Percentiles rank a stretch among this genome's conserved stretches.
These are phyloP conservation scores for Hirschfeldia incana DNA, from an alignment of 345 rosid species.

Conservation along the genomic window DNA sequence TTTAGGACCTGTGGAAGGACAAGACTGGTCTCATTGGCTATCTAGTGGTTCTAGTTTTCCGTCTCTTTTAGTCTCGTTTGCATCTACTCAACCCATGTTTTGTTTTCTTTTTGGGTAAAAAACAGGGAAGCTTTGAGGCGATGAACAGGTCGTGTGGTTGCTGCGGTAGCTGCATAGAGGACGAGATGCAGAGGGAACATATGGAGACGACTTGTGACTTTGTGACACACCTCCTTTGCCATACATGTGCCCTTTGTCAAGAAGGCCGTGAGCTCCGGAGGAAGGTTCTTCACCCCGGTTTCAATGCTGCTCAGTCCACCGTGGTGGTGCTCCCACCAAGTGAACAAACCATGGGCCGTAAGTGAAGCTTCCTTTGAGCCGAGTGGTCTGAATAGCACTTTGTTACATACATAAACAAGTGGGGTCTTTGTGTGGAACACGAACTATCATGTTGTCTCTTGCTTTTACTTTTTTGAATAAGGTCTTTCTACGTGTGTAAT, in stretches of 20 bases:
- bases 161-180: constrained; percentile 72
- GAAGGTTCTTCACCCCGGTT: constrained; percentile 81
- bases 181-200: constrained; percentile 71
- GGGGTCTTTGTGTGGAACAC: constrained; percentile 7
- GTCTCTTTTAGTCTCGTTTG: too few relatives aligned
- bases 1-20: too few relatives aligned
- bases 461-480: constrained; percentile 8
- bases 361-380: constrained; percentile 29
- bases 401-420: constrained; percentile 8
- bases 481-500: not conserved
- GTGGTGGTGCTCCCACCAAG: constrained; percentile 72
- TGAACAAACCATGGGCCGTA: constrained; percentile 77
- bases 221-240: constrained; percentile 77
- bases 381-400: constrained; percentile 27
- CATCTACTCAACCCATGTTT: not conserved
- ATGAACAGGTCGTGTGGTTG: constrained; percentile 82
- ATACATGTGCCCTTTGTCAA: constrained; percentile 88
- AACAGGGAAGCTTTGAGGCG: constrained; percentile 84
- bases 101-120: not conserved
- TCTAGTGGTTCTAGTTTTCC: too few relatives aligned
- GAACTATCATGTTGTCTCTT: not conserved
- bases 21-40: too few relatives aligned
- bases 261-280: constrained; percentile 96
- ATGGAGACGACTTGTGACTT: constrained; percentile 77
- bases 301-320: constrained; percentile 69